These are phyloP conservation scores for Cyberlindnera veronae DNA, from an alignment of 805 yeast species.

Conservation along the genomic window DNA sequence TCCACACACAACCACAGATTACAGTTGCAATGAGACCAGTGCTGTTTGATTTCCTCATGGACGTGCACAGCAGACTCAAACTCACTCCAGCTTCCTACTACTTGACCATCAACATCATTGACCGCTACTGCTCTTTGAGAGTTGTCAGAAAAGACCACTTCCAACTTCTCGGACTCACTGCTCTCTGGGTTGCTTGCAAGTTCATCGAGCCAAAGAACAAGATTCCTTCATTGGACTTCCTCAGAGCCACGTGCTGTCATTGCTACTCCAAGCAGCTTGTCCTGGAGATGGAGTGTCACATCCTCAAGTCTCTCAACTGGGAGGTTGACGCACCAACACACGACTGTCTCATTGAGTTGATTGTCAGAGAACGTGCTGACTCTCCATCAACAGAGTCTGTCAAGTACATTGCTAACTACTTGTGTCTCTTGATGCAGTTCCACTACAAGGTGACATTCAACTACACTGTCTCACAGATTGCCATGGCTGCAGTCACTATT, in stretches of 20 bases:
- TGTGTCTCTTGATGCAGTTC: slow-evolving; percentile 66
- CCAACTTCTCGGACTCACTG: slow-evolving; percentile 82
- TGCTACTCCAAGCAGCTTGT: slow-evolving; percentile 54
- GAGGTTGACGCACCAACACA: slow-evolving; percentile 56
- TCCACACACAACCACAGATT: slow-evolving; percentile 39
- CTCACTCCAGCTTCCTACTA: slow-evolving; percentile 63
- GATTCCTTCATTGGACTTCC: slow-evolving; percentile 49
- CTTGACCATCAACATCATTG: slow-evolving; percentile 68
- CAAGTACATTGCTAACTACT: slow-evolving; percentile 52
- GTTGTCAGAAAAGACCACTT: slow-evolving; percentile 78
- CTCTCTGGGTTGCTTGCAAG: slow-evolving; percentile 88
- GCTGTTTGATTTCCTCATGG: slow-evolving; percentile 77
- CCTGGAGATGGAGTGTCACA: slow-evolving; percentile 65
- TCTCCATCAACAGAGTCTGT: slow-evolving; percentile 34
- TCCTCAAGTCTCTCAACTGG: slow-evolving; percentile 64
- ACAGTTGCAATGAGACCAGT: slow-evolving; percentile 62
- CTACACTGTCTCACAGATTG: slow-evolving; percentile 42
- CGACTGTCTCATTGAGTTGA: slow-evolving; percentile 60
- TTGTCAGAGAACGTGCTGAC: slow-evolving; percentile 33
- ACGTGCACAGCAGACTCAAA: slow-evolving; percentile 59
- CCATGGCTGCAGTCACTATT: slow-evolving; percentile 49
- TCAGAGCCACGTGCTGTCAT: slow-evolving; percentile 54
- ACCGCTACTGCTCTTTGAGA: slow-evolving; percentile 80
- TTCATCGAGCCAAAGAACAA: slow-evolving; percentile 64
- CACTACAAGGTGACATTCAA: slow-evolving; percentile 54